These are phyloP conservation scores for Boletellus sp. DNA, from an alignment of 768 basidiomycete genomes.

Conservation along the genomic window DNA sequence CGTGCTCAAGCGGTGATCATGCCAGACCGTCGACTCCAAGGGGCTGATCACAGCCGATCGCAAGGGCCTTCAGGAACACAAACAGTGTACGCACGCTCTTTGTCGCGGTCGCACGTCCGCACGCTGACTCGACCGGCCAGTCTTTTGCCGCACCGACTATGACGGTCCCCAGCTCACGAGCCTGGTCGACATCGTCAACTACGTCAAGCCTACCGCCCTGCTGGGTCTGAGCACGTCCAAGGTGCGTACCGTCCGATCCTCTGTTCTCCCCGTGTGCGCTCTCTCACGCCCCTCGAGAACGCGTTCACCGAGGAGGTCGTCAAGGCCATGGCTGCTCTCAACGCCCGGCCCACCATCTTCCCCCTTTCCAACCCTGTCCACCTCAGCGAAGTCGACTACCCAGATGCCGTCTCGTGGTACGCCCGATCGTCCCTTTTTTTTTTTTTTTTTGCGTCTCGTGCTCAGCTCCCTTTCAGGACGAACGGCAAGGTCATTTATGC, in stretches of 20 bases:
- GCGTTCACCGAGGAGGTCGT: slow-evolving; percentile 68
- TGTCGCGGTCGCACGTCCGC: background rate
- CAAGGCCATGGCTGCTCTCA: slow-evolving; percentile 57
- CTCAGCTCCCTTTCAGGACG: slow-evolving; percentile 42
- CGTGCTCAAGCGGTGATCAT: slow-evolving; percentile 4
- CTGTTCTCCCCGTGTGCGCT: background rate
- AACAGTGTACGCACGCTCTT: slow-evolving; percentile 48
- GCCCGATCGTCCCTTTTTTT: slow-evolving; percentile 1
- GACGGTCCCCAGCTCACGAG: slow-evolving; percentile 57
- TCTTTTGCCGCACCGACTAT: slow-evolving; percentile 72
- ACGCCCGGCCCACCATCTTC: slow-evolving; percentile 74
- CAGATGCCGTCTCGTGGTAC: slow-evolving; percentile 57
- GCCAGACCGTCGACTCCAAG: slow-evolving; percentile 70
- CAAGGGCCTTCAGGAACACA: slow-evolving; percentile 67
- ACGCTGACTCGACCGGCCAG: slow-evolving; percentile 26
- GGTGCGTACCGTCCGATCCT: slow-evolving; percentile 5
- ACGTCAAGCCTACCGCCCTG: slow-evolving; percentile 74
- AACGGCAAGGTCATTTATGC: slow-evolving; percentile 68
- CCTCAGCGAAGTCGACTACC: slow-evolving; percentile 57
- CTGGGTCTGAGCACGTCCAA: slow-evolving; percentile 66
- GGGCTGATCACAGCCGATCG: slow-evolving; percentile 71
- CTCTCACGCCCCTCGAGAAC: slow-evolving; percentile 23
- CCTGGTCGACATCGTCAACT: slow-evolving; percentile 61
- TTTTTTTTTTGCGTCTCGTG: no score
- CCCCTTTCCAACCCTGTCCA: slow-evolving; percentile 73